Evolutionary conservation across 2,329 filamentous ascomycete species (phyloP), one percentile per base, ranked within the genome.

Genomic region (Botryotinia convoluta): DNA sequence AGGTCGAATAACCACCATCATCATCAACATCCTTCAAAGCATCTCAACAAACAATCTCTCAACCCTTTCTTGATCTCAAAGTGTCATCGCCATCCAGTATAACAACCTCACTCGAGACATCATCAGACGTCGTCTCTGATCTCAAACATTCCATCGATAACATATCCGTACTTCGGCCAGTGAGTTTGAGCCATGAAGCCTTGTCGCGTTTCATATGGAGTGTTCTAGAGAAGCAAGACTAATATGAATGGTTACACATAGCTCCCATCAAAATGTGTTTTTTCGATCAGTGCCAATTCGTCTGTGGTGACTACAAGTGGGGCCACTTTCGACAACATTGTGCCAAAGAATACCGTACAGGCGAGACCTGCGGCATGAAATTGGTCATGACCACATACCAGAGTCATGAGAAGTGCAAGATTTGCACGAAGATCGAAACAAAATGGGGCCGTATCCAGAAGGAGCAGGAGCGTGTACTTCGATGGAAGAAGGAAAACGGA

Each of bases 331-430:
- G 93, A 77, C 89, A 95, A 83, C 95, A 97, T 82, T 98, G 95
- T 87, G 91, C 92, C 83, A 94, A 94, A 84, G 95, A 98, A 83
- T 97, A 97, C 85, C 93, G 95, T 77, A 97, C 93, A 77, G 95
- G 95, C 80, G 95, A 98, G 86, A 98, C 95, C 54, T 98, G 95
- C 84, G 95, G 95, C 75, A 91, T 97, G 85, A 97, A 94, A 84
- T 89, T 97, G 76, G 91, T 97, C 81, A 94, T 92, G 85, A 85
- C 89, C 78, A 95, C 93, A 39, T 86, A 89, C 76, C 85, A 86
- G 74, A 86, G 91, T 71, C 78, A 82, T 61, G 79, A 79, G 26
- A 88, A 89, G 79, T 98, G 95, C 86, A 93, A 92, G 81, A 87
- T 94, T 76, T 98, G 95, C 85, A 91, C 94, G 80, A 94, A 96